A percentile compares a stretch with the other conserved stretches of the same genome.
Evolutionary conservation across 352 stramenopile genomes (phyloP).

Genomic region (Phytophthora melonis): DNA sequence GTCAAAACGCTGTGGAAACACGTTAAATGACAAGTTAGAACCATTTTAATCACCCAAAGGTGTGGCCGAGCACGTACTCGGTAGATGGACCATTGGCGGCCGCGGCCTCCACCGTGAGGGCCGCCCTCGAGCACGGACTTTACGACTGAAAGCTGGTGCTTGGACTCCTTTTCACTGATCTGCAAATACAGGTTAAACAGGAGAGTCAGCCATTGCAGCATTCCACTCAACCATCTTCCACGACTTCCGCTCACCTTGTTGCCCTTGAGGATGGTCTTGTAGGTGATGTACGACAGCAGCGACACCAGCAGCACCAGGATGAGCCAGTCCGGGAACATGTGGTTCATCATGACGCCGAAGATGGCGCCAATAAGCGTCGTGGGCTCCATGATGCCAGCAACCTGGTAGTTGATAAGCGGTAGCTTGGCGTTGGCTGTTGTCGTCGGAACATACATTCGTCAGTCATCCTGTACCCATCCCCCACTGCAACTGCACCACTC

Average conservation of each 20-base stretch:
- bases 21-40: too few species aligned
- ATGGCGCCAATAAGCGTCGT: conserved; percentile 84
- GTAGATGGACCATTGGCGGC: conserved; percentile 77
- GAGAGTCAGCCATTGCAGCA: not conserved
- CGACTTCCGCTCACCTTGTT: conserved; percentile 46
- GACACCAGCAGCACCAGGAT: conserved; percentile 81
- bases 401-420: conserved; percentile 97
- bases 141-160: conserved; percentile 48
- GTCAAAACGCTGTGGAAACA: conserved; percentile 85
- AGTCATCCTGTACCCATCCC: not conserved
- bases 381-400: conserved; percentile 99
- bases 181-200: conserved; percentile 9
- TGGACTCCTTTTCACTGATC: conserved; percentile 70
- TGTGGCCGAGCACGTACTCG: conserved; percentile 56
- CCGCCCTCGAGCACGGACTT: conserved; percentile 65
- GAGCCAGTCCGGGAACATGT: conserved; percentile 85
- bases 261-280: conserved; percentile 79
- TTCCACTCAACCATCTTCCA: not conserved
- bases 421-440: conserved; percentile 77
- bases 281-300: conserved; percentile 81
- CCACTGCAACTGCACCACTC: conserved; percentile 24
- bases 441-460: not conserved
- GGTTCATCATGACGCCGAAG: conserved; percentile 88
- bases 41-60: too few species aligned
- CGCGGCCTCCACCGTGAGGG: conserved; percentile 49